Conservation (phyloP, 192 early-diverging fungal genomes). For the Gonapodya prolifera region DNA sequence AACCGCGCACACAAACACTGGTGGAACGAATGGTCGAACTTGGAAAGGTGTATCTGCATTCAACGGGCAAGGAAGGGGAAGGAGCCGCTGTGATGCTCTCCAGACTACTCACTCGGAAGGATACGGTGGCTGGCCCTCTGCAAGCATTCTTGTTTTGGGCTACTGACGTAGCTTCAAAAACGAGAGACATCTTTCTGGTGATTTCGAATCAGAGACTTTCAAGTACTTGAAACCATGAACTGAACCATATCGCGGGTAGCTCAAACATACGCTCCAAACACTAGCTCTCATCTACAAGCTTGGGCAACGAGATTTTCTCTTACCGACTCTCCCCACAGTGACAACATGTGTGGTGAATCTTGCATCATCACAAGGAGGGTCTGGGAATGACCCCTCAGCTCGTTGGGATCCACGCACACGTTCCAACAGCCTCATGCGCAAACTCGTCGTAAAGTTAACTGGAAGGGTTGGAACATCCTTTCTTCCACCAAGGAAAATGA, state of each 20-base stretch:
- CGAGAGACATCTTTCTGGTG: constrained; percentile 37
- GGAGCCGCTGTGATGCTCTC: constrained; percentile 70
- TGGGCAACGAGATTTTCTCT: constrained; percentile 46
- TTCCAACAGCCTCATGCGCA: constrained; percentile 58
- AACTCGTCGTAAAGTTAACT: constrained; percentile 66
- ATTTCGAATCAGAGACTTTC: not conserved
- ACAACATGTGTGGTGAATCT: not conserved
- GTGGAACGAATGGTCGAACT: constrained; percentile 54
- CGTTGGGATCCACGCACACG: not conserved
- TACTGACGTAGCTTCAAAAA: constrained; percentile 13
- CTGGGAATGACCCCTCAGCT: not conserved
- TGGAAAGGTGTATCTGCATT: constrained; percentile 50
- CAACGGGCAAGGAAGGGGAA: constrained; percentile 76
- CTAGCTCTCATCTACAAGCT: constrained; percentile 58
- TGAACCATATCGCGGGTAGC: constrained; percentile 11
- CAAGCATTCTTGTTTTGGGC: constrained; percentile 63
- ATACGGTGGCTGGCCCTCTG: constrained; percentile 48
- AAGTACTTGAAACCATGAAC: not conserved
- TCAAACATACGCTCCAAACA: constrained; percentile 45
- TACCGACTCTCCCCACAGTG: constrained; percentile 29
- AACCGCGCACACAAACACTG: constrained; percentile 35
- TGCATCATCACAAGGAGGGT: not conserved
- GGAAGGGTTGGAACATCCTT: constrained; percentile 74
- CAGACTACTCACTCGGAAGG: constrained; percentile 65
- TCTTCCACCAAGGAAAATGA: constrained; percentile 53